Conservation (phyloP, 257 asterid species). For the Przewalskia tangutica region DNA sequence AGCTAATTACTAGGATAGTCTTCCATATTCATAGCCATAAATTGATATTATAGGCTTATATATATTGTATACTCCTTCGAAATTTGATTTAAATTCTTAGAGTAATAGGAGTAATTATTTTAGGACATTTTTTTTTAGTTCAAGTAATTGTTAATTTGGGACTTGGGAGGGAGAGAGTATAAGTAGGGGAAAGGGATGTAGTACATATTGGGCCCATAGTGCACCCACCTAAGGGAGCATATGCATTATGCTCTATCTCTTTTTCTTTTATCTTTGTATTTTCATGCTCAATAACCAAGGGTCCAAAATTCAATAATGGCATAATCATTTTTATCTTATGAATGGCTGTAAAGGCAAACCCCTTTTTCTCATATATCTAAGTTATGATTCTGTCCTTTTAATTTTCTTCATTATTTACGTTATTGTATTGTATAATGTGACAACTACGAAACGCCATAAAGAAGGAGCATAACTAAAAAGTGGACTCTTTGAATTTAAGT, state of each 20-base stretch:
- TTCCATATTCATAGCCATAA: too few species aligned
- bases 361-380: constrained; percentile 42
- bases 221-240: constrained; percentile 27
- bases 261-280: not conserved
- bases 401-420: not conserved
- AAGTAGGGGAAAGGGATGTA: not conserved
- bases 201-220: constrained; percentile 24
- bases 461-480: not conserved
- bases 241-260: not conserved
- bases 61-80: too few species aligned
- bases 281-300: not conserved
- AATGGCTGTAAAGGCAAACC: constrained; percentile 53
- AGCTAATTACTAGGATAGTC: too few species aligned
- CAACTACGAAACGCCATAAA: not conserved
- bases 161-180: not conserved
- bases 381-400: constrained; percentile 13
- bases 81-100: not conserved
- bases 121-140: not conserved
- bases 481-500: not conserved
- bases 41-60: too few species aligned
- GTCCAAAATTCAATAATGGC: constrained; percentile 58
- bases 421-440: not conserved
- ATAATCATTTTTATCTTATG: constrained; percentile 64
- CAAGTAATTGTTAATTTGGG: not conserved
- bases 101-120: not conserved